These are phyloP conservation scores for Paraurostyla sp. DNA, from an alignment of 73 alveolate genomes.

Conservation along the genomic window DNA sequence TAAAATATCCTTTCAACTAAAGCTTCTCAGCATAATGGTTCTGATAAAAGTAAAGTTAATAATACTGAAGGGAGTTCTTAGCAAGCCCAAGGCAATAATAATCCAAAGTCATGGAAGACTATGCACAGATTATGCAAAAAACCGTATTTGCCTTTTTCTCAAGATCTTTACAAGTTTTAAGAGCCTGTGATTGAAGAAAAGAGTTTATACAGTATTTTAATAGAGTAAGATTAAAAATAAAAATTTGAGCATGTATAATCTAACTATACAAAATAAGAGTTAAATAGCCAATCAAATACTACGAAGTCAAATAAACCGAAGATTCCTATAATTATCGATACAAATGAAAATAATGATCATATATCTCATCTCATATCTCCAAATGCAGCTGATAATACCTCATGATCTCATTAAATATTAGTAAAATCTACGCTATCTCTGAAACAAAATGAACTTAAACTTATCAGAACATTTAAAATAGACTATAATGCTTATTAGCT, in stretches of 20 bases:
- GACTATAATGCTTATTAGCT: background rate
- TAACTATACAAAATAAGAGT: background rate
- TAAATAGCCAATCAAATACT: background rate
- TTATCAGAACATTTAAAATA: background rate
- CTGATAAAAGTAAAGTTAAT: too few species aligned
- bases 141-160: constrained; percentile 20
- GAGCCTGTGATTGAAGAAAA: constrained; percentile 14
- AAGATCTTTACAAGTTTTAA: background rate
- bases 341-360: too few species aligned
- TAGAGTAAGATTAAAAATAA: background rate
- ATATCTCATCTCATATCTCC: too few species aligned
- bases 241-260: background rate
- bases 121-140: constrained; percentile 47
- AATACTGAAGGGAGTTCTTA: background rate
- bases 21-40: too few species aligned
- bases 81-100: background rate
- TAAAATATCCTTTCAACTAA: too few species aligned
- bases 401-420: background rate
- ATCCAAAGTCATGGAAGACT: constrained; percentile 19
- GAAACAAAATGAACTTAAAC: constrained; percentile 7
- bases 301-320: background rate
- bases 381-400: background rate
- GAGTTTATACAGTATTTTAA: background rate
- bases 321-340: too few species aligned
- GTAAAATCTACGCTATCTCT: background rate